A percentile compares a stretch with the other conserved stretches of the same genome.
phyloP scores from a whole-genome alignment of 2,329 filamentous ascomycete genomes.

The Metarhizium guizhouense region DNA sequence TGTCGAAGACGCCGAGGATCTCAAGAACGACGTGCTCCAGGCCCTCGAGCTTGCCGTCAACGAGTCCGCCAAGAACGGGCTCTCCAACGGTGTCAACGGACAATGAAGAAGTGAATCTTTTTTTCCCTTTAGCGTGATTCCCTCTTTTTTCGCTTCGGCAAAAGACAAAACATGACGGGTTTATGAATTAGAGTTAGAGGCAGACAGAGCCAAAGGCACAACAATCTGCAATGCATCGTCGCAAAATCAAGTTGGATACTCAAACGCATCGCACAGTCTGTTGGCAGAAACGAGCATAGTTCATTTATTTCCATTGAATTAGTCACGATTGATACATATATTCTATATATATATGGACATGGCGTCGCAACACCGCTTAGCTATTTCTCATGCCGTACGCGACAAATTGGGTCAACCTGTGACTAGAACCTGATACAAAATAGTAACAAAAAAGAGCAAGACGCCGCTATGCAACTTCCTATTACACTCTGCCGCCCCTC shows the following conservation, averaged over 20 bases:
- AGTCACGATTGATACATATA: not conserved
- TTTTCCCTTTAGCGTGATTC: not conserved
- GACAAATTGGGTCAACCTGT: not conserved
- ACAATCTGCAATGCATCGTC: not conserved
- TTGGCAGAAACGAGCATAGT: not conserved
- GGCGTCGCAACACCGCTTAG: not conserved
- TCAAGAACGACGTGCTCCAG: constrained; percentile 72
- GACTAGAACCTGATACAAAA: not conserved
- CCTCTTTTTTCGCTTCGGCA: too few species aligned
- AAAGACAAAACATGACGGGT: not conserved
- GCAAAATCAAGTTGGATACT: not conserved
- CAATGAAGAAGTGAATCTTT: constrained; percentile 4
- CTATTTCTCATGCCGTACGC: not conserved
- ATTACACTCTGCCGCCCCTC: too few species aligned
- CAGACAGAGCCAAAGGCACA: not conserved
- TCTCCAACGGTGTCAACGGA: constrained; percentile 21
- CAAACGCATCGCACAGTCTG: not conserved
- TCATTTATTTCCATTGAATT: not conserved
- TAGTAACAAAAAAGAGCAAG: not conserved
- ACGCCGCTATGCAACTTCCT: not conserved
- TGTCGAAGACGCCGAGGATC: constrained; percentile 81
- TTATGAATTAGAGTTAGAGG: constrained; percentile 1
- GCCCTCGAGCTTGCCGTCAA: constrained; percentile 68
- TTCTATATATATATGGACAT: not conserved
- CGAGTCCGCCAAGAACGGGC: constrained; percentile 16